Evolutionary conservation across 768 basidiomycete species (phyloP), one percentile per base, ranked within the genome.

Genomic region (Glaciozyma antarctica): DNA sequence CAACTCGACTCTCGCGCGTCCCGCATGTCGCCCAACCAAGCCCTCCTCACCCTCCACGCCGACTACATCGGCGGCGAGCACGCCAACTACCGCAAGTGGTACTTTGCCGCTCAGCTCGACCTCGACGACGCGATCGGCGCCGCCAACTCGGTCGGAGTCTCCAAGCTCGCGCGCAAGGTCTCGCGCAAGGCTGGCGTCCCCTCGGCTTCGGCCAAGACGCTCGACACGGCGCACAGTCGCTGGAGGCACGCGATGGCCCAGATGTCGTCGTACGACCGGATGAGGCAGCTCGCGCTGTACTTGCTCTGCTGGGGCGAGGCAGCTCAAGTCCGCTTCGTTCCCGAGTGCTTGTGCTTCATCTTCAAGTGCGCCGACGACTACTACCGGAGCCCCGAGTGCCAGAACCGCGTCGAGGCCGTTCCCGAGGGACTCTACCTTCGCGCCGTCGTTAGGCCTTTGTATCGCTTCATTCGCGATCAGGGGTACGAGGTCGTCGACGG

Each of bases 311-410:
- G 95, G 95, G 95, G 94, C 62, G 95, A 99, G 77, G 93, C 90
- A 0, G 94, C 95, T 17, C 92, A 97, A 75, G 91, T 98, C 48
- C 86, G 95, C 19, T 98, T 97, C 77, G 82, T 90, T 19, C 94
- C 95, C 3, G 95, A 99, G 76, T 93, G 90, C 73, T 79, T 99
- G 54, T 97, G 92, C 79, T 99, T 97, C 82, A 95, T 99, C 78
- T 99, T 99, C 87, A 99, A 99, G 79, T 98, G 95, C 75, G 95
- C 95, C 19, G 95, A 99, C 75, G 95, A 99, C 78, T 99, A 97
- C 77, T 99, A 99, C 77, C 92, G 95, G 30, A 91, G 88, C 5
- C 86, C 94, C n/a, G 95, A 98, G 73, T 99, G 95, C 73, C 95
- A 99, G 77, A 88, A 84, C 76, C 81, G 90, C 53, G 79, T 89